Base-by-base conservation (phyloP, 306 rosid genomes). In the Begonia fuchsioides region DNA sequence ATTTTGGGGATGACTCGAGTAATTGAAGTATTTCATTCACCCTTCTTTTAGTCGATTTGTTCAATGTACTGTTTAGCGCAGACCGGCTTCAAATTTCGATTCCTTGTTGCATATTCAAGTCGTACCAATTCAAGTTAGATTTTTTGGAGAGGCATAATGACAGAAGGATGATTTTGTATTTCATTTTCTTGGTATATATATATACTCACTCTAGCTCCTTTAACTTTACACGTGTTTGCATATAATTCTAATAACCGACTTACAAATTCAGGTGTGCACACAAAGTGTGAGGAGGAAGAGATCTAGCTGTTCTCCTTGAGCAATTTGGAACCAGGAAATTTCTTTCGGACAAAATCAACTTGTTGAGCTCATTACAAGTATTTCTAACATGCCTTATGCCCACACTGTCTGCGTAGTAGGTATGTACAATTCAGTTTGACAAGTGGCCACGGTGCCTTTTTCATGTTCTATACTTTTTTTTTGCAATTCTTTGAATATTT, bases 61-160 rank as follows among this genome's bases (percentile, higher is more conserved):
- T 79, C 20, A 75, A 86, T 59, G 77, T 86, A 8, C 49, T 86
- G 64, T 70, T 82, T 62, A 57, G 15, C 8, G 96, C 78, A 17
- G 79, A 62, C 11, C 58, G 16, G 15, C 72, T 63, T 53, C 51
- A 73, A 56, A 84, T 82, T 67, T 63, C 15, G 96, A 82, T 50
- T 86, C 96, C 9, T 82, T 90, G 0, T 54, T 82, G 76, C 94
- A 82, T 67, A 79, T 79, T 68, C 76, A 67, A 59, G 90, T 82
- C 68, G 64, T 74, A 15, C 94, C 94, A 79, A 90, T 94, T 86
- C 32, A 19, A n/a, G n/a, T n/a, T n/a, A n/a, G n/a, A n/a, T n/a
- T n/a, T n/a, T n/a, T n/a, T n/a, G n/a, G n/a, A n/a, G n/a, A n/a
- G n/a, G n/a, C n/a, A n/a, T n/a, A n/a, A n/a, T n/a, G n/a, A n/a